A percentile compares a stretch with the other conserved stretches of the same genome.
Conservation (phyloP, 169 alveolate genomes). For the Eimeria necatrix region DNA sequence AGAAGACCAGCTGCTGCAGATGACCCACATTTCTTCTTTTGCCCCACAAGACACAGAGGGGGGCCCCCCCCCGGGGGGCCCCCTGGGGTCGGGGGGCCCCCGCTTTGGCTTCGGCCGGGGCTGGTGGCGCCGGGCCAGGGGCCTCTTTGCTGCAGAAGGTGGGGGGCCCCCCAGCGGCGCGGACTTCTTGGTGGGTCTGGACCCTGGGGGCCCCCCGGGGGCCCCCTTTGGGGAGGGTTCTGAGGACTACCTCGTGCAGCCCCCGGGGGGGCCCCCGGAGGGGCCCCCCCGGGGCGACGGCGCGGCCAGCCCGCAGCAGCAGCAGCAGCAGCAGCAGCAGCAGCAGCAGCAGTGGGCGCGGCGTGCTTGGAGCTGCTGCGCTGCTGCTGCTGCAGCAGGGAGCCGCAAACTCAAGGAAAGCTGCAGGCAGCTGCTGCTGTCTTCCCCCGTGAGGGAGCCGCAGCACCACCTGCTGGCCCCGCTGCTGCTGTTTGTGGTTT, state of each 20-base stretch:
- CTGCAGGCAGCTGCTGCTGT: slow-evolving; percentile 38
- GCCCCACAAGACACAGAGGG: not conserved
- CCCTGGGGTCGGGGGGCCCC: not conserved
- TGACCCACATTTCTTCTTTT: slow-evolving; percentile 35
- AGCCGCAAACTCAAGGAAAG: not conserved
- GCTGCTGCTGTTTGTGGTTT: slow-evolving; percentile 37
- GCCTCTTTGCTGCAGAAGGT: not conserved
- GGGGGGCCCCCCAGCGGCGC: slow-evolving; percentile 10
- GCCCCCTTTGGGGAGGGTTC: not conserved
- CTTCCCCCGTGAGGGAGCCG: slow-evolving; percentile 59
- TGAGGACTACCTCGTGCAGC: slow-evolving; percentile 29
- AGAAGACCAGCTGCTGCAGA: slow-evolving; percentile 37
- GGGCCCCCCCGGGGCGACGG: not conserved
- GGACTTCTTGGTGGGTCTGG: not conserved
- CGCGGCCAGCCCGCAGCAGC: not conserved
- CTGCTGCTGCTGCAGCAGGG: slow-evolving; percentile 37
- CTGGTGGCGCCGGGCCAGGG: slow-evolving; percentile 56
- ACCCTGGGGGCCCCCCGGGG: not conserved
- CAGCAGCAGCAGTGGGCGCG: slow-evolving; percentile 6
- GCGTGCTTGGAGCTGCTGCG: not conserved
- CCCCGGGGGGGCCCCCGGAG: not conserved
- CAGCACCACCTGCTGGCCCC: slow-evolving; percentile 54
- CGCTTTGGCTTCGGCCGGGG: not conserved
- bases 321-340: slow-evolving; percentile 1
- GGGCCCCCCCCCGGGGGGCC: not conserved